Evolutionary conservation across 306 rosid genomes (phyloP), one percentile per base, ranked within the genome.

Genomic region (Gleditsia sinensis): DNA sequence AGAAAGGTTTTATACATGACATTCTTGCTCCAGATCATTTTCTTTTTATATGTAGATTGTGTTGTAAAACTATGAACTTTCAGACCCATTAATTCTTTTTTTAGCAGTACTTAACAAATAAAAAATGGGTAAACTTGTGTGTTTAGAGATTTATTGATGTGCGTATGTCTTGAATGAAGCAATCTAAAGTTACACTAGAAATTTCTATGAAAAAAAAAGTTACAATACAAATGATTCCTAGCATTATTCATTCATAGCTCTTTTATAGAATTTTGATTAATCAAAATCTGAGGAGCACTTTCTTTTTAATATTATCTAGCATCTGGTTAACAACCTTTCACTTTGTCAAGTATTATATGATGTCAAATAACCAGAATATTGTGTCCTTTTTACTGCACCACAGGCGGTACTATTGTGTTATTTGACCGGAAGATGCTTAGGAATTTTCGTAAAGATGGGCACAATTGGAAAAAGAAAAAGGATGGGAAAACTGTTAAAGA

Each of bases 401-500:
- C 92, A 95, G 99, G 96, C 79, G 99, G 99, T 43, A 84, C 87
- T 37, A 85, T 95, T 74, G 81, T 84, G 45, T 70, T 92, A 60
- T 95, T 88, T 87, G 98, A 95, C 73, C 92, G 99, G 67, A 95
- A 90, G 87, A 87, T 78, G 96, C 98, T 90, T 56, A 85, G 99
- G 81, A 88, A 92, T 88, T 95, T 95, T 78, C 83, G 98, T 58
- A 92, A 92, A 78, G 98, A 95, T 74, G 99, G 98, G 28, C 93
- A 92, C 85, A 92, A 88, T 82, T 92, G 99, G 99, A 95, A 92
- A 86, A 92, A 95, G 93, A 95, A 95, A 78, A 95, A 87, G 59
- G 98, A 92, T 60, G 98, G 98, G 79, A 95, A 95, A 86, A 95
- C 99, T 11, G 92, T 95, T 19, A 95, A 95, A 82, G 99, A 95